These are phyloP conservation scores for Stenogyne calaminthoides DNA, from an alignment of 305 asterid genomes.

Conservation along the genomic window DNA sequence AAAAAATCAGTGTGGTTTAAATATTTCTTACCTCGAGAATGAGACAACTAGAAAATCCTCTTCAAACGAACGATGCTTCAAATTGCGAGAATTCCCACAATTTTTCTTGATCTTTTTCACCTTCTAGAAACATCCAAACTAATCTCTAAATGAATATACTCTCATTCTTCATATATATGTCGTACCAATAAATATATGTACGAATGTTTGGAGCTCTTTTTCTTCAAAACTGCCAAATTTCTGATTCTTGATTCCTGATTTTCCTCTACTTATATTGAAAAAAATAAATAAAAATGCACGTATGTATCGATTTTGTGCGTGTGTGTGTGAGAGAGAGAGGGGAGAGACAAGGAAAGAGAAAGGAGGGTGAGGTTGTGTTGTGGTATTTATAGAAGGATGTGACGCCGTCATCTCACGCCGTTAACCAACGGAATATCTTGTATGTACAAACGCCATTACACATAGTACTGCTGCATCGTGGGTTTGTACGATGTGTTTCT, in stretches of 20 bases:
- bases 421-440: conserved; percentile 54
- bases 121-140: not conserved
- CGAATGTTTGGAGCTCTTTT: not conserved
- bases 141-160: not conserved
- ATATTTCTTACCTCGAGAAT: conserved; percentile 25
- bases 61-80: not conserved
- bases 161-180: conserved; percentile 27
- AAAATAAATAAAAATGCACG: not conserved
- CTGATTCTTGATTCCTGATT: conserved; percentile 36
- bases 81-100: not conserved
- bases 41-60: not conserved
- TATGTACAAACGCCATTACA: not conserved
- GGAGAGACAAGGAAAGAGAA: conserved; percentile 28
- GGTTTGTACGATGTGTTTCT: conserved; percentile 42
- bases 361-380: conserved; percentile 13
- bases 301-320: not conserved
- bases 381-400: conserved; percentile 39
- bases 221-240: conserved; percentile 21
- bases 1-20: not conserved
- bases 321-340: not conserved
- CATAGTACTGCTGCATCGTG: not conserved
- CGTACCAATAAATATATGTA: not conserved
- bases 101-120: not conserved
- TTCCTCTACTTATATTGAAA: conserved; percentile 24
- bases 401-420: conserved; percentile 52